Evolutionary conservation across 495 filamentous ascomycete species (phyloP).

Genomic region (Pyronema omphalodes): DNA sequence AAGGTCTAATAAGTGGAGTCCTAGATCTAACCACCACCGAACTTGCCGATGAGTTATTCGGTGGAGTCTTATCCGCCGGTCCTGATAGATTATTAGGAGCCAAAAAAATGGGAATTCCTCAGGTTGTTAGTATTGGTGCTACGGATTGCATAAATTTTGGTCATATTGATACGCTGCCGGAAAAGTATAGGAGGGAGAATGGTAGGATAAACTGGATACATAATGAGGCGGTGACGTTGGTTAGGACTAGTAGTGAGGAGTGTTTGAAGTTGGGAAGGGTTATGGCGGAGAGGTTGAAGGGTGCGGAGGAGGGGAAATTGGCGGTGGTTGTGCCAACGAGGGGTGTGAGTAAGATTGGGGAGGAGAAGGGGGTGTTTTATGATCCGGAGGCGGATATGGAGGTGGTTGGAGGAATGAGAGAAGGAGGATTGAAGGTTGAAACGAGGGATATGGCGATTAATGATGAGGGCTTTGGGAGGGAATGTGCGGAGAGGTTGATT

Average conservation of each 20-base stretch:
- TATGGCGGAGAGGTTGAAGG: constrained; percentile 36
- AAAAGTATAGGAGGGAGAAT: constrained; percentile 21
- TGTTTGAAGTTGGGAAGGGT: constrained; percentile 32
- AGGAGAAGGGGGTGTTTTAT: constrained; percentile 25
- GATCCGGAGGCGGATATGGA: constrained; percentile 30
- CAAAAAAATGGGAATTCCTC: constrained; percentile 36
- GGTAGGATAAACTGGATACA: constrained; percentile 39
- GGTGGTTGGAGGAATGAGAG: constrained; percentile 26
- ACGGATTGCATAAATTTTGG: constrained; percentile 57
- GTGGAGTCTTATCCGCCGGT: constrained; percentile 42
- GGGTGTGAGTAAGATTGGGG: constrained; percentile 30
- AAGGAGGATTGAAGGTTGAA: constrained; percentile 22
- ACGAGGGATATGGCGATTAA: constrained; percentile 30
- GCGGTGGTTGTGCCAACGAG: background rate
- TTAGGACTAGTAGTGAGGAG: constrained; percentile 40
- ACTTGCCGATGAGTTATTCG: constrained; percentile 41
- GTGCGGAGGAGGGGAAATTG: constrained; percentile 10
- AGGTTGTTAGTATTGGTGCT: constrained; percentile 45
- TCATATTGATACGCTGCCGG: constrained; percentile 34
- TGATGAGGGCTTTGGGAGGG: constrained; percentile 28
- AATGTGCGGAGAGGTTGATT: constrained; percentile 6
- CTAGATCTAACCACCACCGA: constrained; percentile 54
- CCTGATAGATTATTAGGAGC: constrained; percentile 35
- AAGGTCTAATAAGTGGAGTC: constrained; percentile 39
- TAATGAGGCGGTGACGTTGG: constrained; percentile 45